Percentiles rank a stretch among this genome's conserved stretches.
These are phyloP conservation scores for Saturnispora gosingensis DNA, from an alignment of 805 yeast genomes.

Conservation along the genomic window DNA sequence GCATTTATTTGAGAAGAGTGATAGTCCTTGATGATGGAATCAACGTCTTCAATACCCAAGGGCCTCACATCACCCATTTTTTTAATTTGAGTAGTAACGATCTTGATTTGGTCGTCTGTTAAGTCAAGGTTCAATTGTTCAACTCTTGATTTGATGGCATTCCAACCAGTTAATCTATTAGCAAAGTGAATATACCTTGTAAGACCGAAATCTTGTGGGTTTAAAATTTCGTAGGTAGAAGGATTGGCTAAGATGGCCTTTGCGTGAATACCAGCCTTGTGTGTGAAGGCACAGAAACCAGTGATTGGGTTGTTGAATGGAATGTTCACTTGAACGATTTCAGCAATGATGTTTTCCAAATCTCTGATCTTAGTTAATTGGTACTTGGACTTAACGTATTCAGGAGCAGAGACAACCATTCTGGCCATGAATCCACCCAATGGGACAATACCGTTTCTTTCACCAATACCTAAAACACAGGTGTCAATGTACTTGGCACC, in stretches of 20 bases:
- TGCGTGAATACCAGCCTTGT: constrained; percentile 57
- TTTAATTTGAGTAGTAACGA: constrained; percentile 46
- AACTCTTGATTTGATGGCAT: constrained; percentile 52
- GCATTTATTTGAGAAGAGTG: constrained; percentile 26
- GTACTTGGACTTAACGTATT: constrained; percentile 48
- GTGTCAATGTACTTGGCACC: constrained; percentile 53
- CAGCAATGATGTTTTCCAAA: constrained; percentile 50
- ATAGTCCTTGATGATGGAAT: constrained; percentile 47
- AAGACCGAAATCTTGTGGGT: constrained; percentile 50
- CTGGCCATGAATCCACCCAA: constrained; percentile 55
- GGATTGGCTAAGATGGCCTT: constrained; percentile 56
- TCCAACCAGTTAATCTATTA: constrained; percentile 55
- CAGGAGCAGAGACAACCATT: constrained; percentile 54
- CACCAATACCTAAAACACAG: constrained; percentile 53
- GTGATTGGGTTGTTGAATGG: constrained; percentile 58
- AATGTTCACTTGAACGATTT: constrained; percentile 47
- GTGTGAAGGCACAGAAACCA: constrained; percentile 57
- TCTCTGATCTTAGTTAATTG: constrained; percentile 48
- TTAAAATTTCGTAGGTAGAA: constrained; percentile 51
- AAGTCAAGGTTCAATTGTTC: constrained; percentile 49
- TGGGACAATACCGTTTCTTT: constrained; percentile 55
- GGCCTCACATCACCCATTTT: constrained; percentile 52
- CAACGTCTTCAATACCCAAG: constrained; percentile 51
- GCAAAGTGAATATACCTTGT: constrained; percentile 56
- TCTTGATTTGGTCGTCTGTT: constrained; percentile 49